phyloP scores from a whole-genome alignment of 148 eudicot genomes.

The Amaranthus cruentus region DNA sequence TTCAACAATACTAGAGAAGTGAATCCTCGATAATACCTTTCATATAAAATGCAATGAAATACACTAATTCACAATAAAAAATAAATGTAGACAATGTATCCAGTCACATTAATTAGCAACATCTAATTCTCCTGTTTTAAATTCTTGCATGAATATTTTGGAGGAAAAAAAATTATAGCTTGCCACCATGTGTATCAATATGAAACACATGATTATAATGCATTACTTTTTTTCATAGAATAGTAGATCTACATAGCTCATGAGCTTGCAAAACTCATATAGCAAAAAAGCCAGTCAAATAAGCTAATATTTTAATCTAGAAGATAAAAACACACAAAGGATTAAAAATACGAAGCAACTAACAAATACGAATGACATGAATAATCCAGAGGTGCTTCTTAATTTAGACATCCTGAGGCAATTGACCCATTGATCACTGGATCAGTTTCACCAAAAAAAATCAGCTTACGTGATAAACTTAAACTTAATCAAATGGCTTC shows the following conservation, averaged over 20 bases:
- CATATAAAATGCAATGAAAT: not conserved
- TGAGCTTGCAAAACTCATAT: no score
- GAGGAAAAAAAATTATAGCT: not conserved
- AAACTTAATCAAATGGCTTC: not conserved
- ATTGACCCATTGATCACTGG: not conserved
- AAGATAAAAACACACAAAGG: not conserved
- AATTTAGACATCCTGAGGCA: not conserved
- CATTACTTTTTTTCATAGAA: not conserved
- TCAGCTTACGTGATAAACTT: not conserved
- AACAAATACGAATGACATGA: not conserved
- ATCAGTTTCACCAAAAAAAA: not conserved
- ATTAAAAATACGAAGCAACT: not conserved
- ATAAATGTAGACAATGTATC: not conserved
- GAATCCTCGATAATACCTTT: no score
- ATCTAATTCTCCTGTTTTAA: not conserved
- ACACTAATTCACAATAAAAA: not conserved
- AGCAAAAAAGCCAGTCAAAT: not conserved
- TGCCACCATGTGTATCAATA: not conserved
- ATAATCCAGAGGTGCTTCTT: not conserved
- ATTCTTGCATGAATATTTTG: not conserved
- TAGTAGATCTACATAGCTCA: not conserved
- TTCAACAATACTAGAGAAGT: not conserved
- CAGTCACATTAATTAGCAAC: not conserved
- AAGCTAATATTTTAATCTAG: not conserved
- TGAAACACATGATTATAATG: not conserved